phyloP scores from a whole-genome alignment of 495 filamentous ascomycete species.

The Gamarada debralockiae region DNA sequence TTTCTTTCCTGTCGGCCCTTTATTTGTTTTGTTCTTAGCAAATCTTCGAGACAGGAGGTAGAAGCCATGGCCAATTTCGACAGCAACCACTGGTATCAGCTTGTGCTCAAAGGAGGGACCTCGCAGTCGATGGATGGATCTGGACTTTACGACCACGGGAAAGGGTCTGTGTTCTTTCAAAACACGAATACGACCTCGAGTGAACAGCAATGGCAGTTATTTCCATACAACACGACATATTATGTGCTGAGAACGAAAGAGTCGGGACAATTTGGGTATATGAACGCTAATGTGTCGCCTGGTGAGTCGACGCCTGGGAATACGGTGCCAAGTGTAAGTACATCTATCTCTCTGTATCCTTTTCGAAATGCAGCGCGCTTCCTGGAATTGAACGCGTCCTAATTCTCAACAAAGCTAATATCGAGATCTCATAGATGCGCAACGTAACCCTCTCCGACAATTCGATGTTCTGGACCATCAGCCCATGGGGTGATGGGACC shows the following conservation, averaged over 20 bases:
- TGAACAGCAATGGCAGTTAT: slow-evolving; percentile 10
- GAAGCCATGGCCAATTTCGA: background rate
- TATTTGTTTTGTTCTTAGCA: too few species aligned
- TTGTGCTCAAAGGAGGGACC: background rate
- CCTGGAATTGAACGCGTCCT: too few species aligned
- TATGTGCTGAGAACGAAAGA: slow-evolving; percentile 6
- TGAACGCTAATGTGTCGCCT: background rate
- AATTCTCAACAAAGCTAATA: too few species aligned
- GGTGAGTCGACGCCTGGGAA: slow-evolving; percentile 7
- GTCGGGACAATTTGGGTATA: background rate
- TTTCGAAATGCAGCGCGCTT: too few species aligned
- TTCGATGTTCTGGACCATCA: slow-evolving; percentile 13
- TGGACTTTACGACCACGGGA: slow-evolving; percentile 3
- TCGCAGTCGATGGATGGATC: slow-evolving; percentile 13
- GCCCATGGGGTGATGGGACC: slow-evolving; percentile 13
- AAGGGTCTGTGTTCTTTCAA: background rate
- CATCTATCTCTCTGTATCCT: too few species aligned
- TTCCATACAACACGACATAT: background rate
- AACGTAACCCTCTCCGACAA: background rate
- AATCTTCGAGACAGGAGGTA: too few species aligned
- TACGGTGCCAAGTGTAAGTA: background rate
- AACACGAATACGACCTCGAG: background rate
- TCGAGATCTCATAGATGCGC: background rate
- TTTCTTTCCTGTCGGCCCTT: too few species aligned
- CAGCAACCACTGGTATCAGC: slow-evolving; percentile 1